phyloP scores from a whole-genome alignment of 192 early-diverging fungal genomes.

The Coemansia sp. region DNA sequence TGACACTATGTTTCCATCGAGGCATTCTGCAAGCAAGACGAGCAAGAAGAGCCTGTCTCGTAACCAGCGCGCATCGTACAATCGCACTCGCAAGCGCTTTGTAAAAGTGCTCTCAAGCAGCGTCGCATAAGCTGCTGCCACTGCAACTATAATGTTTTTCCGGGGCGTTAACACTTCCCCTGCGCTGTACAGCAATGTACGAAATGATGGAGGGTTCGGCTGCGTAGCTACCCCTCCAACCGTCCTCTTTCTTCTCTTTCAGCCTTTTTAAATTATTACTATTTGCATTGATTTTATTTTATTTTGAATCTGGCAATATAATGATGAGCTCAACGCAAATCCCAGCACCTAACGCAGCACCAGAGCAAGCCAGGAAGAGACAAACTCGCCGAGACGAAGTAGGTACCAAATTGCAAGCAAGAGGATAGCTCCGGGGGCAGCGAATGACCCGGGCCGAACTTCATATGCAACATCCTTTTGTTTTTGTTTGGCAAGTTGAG shows the following conservation, averaged over 20 bases:
- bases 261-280: neutral
- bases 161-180: no score
- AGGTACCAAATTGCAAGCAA: slow-evolving; percentile 4
- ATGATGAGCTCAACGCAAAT: slow-evolving; percentile 51
- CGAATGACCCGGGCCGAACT: neutral
- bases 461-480: neutral
- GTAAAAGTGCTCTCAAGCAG: no score
- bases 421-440: neutral
- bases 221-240: no score
- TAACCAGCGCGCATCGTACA: no score
- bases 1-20: no score
- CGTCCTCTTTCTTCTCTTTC: neutral
- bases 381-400: slow-evolving; percentile 53
- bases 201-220: no score
- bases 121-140: no score
- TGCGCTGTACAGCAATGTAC: no score
- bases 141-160: no score
- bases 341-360: slow-evolving; percentile 15
- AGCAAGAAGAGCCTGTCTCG: no score
- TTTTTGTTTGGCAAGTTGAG: neutral
- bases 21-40: no score
- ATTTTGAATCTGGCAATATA: neutral
- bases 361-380: slow-evolving; percentile 50
- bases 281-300: neutral
- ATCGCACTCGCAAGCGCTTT: no score